These are phyloP conservation scores for Pythium inflatum DNA, from an alignment of 352 stramenopile species.

Conservation along the genomic window DNA sequence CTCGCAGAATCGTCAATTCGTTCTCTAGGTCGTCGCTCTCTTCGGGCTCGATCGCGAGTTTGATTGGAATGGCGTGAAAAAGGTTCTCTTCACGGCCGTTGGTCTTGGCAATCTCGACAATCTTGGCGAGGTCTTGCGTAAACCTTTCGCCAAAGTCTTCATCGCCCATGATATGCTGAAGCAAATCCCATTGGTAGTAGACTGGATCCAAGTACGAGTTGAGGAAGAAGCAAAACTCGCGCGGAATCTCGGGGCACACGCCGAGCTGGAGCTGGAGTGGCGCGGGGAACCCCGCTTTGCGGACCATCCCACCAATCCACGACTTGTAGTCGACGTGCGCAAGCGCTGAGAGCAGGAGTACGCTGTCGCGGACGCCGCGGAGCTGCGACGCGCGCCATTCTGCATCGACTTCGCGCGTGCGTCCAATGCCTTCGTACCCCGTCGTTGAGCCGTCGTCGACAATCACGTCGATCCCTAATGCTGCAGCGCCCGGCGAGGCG, in stretches of 20 bases:
- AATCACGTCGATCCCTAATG: constrained; percentile 10
- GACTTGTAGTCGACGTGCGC: constrained; percentile 16
- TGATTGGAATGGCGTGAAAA: constrained; percentile 8
- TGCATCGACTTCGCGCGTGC: neutral
- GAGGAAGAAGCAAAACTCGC: constrained; percentile 14
- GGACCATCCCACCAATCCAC: constrained; percentile 15
- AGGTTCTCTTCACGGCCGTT: neutral
- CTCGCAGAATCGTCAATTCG: constrained; percentile 2
- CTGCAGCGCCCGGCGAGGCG: constrained; percentile 7
- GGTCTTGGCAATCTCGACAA: neutral
- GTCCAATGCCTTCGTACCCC: neutral
- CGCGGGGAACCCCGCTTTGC: neutral
- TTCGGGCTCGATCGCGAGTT: constrained; percentile 1
- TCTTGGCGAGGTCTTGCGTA: neutral
- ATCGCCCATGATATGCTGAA: constrained; percentile 8
- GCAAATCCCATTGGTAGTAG: constrained; percentile 10
- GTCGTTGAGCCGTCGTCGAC: constrained; percentile 7
- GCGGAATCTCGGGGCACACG: neutral
- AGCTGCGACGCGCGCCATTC: neutral
- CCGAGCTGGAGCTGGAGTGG: constrained; percentile 3
- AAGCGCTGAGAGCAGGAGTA: neutral
- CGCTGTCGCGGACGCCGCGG: neutral
- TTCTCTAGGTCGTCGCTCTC: neutral
- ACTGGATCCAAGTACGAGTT: constrained; percentile 6
- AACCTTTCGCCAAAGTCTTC: constrained; percentile 6